Conservation (phyloP, 108 stramenopile species). For the Nannochloropsis salina region DNA sequence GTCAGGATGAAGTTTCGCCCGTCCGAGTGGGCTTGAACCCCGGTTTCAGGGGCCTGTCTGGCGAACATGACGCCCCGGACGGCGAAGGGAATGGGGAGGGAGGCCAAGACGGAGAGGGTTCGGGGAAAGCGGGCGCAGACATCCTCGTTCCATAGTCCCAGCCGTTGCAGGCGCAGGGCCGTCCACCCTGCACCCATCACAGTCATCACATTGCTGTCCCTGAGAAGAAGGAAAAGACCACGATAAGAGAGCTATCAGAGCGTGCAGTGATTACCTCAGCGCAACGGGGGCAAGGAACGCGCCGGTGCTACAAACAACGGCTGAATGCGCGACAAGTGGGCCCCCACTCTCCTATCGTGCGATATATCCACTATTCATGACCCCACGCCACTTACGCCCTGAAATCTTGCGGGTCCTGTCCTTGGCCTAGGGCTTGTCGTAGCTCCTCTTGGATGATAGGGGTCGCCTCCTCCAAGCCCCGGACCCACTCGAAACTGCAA, state of each 20-base stretch:
- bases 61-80: slow-evolving; percentile 91
- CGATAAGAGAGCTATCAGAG: background rate
- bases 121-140: slow-evolving; percentile 74
- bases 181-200: slow-evolving; percentile 87
- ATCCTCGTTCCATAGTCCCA: slow-evolving; percentile 79
- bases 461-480: slow-evolving; percentile 64
- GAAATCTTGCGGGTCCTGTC: background rate
- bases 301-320: background rate
- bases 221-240: background rate
- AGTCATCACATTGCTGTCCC: slow-evolving; percentile 33
- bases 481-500: slow-evolving; percentile 71
- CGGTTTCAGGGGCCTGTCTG: slow-evolving; percentile 68
- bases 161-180: slow-evolving; percentile 74
- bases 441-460: slow-evolving; percentile 72
- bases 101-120: slow-evolving; percentile 61
- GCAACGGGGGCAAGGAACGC: too few species aligned
- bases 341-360: slow-evolving; percentile 23
- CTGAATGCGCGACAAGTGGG: slow-evolving; percentile 55
- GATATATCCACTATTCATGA: too few species aligned
- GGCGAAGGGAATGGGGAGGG: slow-evolving; percentile 75
- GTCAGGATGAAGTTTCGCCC: slow-evolving; percentile 89
- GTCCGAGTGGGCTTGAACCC: slow-evolving; percentile 76
- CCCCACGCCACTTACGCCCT: slow-evolving; percentile 37
- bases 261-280: too few species aligned
- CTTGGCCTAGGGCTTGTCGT: slow-evolving; percentile 55